These are phyloP conservation scores for Penicillium crustosum DNA, from an alignment of 2,329 filamentous ascomycete genomes.

Conservation along the genomic window DNA sequence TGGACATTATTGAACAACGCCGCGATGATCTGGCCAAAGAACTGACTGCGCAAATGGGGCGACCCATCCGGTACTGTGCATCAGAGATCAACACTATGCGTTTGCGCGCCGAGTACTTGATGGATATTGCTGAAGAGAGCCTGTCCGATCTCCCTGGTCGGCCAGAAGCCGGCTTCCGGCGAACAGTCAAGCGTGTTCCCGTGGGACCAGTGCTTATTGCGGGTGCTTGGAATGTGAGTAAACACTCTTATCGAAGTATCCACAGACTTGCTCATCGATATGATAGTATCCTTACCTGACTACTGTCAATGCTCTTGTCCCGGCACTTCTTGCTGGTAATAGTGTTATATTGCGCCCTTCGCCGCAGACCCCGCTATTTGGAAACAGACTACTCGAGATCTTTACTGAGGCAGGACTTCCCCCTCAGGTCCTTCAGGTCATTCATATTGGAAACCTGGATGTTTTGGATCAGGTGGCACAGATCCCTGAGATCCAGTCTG, in stretches of 20 bases:
- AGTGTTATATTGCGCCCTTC: slow-evolving; percentile 88
- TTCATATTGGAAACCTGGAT: slow-evolving; percentile 75
- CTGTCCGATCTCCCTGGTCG: slow-evolving; percentile 79
- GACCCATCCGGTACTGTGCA: slow-evolving; percentile 78
- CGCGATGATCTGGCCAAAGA: slow-evolving; percentile 77
- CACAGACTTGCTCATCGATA: slow-evolving; percentile 1
- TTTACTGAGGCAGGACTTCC: slow-evolving; percentile 79
- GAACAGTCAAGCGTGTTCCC: slow-evolving; percentile 82
- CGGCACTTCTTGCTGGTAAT: slow-evolving; percentile 87
- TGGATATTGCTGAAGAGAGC: slow-evolving; percentile 76
- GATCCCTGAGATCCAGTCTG: slow-evolving; percentile 69
- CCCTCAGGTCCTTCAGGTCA: slow-evolving; percentile 77
- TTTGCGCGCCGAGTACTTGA: slow-evolving; percentile 75
- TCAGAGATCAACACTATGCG: slow-evolving; percentile 81
- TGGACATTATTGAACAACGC: slow-evolving; percentile 66
- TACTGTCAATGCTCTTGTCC: slow-evolving; percentile 82
- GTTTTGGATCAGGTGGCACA: slow-evolving; percentile 75
- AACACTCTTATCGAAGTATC: slow-evolving; percentile 8
- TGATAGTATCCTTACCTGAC: slow-evolving; percentile 85
- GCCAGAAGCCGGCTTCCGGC: slow-evolving; percentile 78
- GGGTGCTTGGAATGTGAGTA: slow-evolving; percentile 88
- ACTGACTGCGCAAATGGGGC: slow-evolving; percentile 86
- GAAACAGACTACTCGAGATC: slow-evolving; percentile 71
- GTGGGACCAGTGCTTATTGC: slow-evolving; percentile 82
- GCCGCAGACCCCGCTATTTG: slow-evolving; percentile 86